These are phyloP conservation scores for Lithospermum erythrorhizon DNA, from an alignment of 257 asterid species.

Conservation along the genomic window DNA sequence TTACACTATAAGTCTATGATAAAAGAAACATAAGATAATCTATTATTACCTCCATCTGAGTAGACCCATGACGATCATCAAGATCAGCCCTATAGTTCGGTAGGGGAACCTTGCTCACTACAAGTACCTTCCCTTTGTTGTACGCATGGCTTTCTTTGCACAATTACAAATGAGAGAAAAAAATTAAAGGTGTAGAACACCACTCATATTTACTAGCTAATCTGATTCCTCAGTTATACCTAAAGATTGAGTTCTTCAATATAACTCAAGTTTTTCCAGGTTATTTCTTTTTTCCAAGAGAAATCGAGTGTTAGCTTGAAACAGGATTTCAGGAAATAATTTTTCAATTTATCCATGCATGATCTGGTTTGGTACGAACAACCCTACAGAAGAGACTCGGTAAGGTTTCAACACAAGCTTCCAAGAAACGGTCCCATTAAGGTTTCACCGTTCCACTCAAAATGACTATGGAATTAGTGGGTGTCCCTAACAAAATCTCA, in stretches of 20 bases:
- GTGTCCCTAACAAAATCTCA: no score
- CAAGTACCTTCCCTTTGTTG: slow-evolving; percentile 84
- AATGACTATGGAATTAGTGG: no score
- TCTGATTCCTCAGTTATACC: background rate
- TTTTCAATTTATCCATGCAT: no score
- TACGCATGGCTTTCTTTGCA: slow-evolving; percentile 89
- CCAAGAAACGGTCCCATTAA: no score
- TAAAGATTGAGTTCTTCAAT: background rate
- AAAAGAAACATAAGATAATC: slow-evolving; percentile 10
- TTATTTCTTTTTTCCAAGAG: no score
- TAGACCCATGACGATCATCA: slow-evolving; percentile 84
- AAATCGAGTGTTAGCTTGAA: no score
- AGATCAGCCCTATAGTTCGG: slow-evolving; percentile 97
- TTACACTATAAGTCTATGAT: slow-evolving; percentile 4
- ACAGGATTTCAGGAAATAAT: no score
- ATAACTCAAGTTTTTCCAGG: background rate
- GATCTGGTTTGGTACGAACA: no score
- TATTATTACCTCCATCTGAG: slow-evolving; percentile 61
- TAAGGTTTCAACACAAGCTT: no score
- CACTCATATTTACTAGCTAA: background rate
- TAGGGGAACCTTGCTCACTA: slow-evolving; percentile 80
- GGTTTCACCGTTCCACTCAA: no score
- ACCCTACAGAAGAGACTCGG: no score
- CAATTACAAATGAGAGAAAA: slow-evolving; percentile 22
- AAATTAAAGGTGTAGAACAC: background rate